Evolutionary conservation across 2,329 filamentous ascomycete species (phyloP), one percentile per base, ranked within the genome.

Genomic region (Colletotrichum sp.): DNA sequence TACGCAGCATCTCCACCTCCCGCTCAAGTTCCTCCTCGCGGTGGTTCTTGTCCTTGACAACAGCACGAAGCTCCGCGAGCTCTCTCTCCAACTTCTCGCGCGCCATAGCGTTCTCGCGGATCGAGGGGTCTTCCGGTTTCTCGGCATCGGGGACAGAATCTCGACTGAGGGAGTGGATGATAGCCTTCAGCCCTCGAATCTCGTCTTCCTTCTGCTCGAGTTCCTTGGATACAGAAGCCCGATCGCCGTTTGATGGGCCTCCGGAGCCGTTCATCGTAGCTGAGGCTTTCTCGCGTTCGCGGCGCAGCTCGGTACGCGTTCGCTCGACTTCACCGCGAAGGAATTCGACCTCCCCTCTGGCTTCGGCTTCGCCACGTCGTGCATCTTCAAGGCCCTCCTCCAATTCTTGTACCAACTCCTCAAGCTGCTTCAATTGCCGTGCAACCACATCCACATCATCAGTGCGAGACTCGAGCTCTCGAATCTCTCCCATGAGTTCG

Each of bases 371-470:
- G 8, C 97, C 97, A 72, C 97, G 91, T 71, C 97, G 91, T 64
- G 97, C 96, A 86, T 99, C 97, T 85, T 99, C 97, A 2, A 99
- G 89, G 1, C 97, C 97, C 84, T 99, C 97, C 84, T 99, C 97
- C 1, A 99, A 91, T 84, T 99, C 97, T 80, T 98, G 96, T 4
- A 99, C 97, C 39, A 99, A 90, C 83, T 99, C 96, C 83, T 99
- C 97, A 2, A 99, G 89, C 85, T 98, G 96, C 86, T 98, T 98
- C 71, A 99, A 89, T 85, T 99, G 97, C 78, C 91, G 91, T 8
- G 97, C 96, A 24, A 99, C 96, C 30, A 93, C 94, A 80, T 98
- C 95, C 9, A 99, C 96, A 82, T 99, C 97, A 75, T 98, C 93
- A 55, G 93, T 94, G 60, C 95, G 91, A 59, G 96, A 94, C 79